Evolutionary conservation across 345 rosid species (phyloP), one percentile per base, ranked within the genome.

Genomic region (Eucalyptus polyanthemos): DNA sequence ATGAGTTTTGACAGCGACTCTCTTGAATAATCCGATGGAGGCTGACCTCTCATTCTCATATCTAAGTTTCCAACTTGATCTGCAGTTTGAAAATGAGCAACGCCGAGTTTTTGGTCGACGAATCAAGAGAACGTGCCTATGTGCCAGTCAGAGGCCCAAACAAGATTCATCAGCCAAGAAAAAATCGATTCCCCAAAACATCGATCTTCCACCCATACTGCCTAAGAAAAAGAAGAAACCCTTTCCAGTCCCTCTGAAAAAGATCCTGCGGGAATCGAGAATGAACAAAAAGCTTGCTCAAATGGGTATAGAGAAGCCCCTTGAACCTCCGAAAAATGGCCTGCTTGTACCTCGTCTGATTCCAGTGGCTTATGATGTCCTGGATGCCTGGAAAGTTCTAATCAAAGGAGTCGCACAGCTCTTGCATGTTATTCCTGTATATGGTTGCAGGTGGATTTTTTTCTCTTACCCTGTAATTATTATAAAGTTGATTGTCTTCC

Each of bases 191-290:
- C 94, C 93, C 11, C 99, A 97, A 90, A 97, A 96, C 67, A 95
- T 93, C n/a, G 97, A 96, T 92, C 96, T 96, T 91, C 99, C 99
- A 47, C 94, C 94, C 31, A 44, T 93, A 87, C 91, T 96, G 65
- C 97, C 98, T 40, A 95, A 93, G 95, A 94, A 92, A 50, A 93
- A 96, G 96, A 97, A 97, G 94, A 97, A 97, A 88, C 99, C 98
- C 56, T 97, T 89, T 90, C 97, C 97, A 62, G 76, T 97, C 89
- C 97, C 98, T 62, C 60, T 96, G 60, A 95, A 91, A 92, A 91
- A 95, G 92, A 96, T 97, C 88, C 94, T 91, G 87, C 94, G 92
- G 89, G 94, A 91, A 56, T 96, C 95, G 31, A 94, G 94, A 92
- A 92, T 89, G 88, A 94, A 95, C 80, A 97, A 92, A 92, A 96